A percentile compares a stretch with the other conserved stretches of the same genome.
phyloP scores from a whole-genome alignment of 2,329 filamentous ascomycete genomes.

The Trichoderma polysporum region DNA sequence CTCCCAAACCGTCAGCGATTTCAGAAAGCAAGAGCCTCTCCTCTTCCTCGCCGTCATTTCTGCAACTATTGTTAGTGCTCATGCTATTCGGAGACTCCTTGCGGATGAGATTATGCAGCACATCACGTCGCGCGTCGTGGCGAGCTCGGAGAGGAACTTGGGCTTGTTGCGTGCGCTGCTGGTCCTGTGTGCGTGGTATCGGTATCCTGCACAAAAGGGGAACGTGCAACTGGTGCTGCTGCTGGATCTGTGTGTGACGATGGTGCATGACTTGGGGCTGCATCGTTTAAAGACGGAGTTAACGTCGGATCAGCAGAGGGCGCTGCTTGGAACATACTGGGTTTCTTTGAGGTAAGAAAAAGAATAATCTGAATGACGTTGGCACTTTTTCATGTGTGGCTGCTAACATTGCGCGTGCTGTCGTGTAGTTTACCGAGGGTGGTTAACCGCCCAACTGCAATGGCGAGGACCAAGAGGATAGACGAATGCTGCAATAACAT shows the following conservation, averaged over 20 bases:
- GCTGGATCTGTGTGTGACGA: slow-evolving; percentile 9
- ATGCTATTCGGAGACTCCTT: slow-evolving; percentile 10
- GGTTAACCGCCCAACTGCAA: neutral
- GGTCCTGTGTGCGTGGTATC: slow-evolving; percentile 19
- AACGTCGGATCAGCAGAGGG: slow-evolving; percentile 15
- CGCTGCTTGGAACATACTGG: slow-evolving; percentile 20
- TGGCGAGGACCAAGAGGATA: slow-evolving; percentile 3
- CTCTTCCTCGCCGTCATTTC: slow-evolving; percentile 20
- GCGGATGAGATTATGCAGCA: slow-evolving; percentile 19
- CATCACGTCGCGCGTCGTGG: slow-evolving; percentile 18
- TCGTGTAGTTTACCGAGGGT: neutral
- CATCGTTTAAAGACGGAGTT: neutral
- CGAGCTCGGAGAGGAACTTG: slow-evolving; percentile 20
- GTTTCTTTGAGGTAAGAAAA: neutral
- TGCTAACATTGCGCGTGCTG: neutral
- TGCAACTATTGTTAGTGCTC: slow-evolving; percentile 4
- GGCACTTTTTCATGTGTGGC: neutral
- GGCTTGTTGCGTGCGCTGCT: slow-evolving; percentile 17
- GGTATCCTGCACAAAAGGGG: slow-evolving; percentile 17
- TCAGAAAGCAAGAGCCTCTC: slow-evolving; percentile 15
- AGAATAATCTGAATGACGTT: neutral
- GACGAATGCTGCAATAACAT: slow-evolving; percentile 13
- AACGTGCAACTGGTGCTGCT: slow-evolving; percentile 18
- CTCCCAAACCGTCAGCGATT: neutral
- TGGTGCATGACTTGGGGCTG: slow-evolving; percentile 16